phyloP scores from a whole-genome alignment of 2,329 filamentous ascomycete genomes.

The Neodidymelliopsis sp. region DNA sequence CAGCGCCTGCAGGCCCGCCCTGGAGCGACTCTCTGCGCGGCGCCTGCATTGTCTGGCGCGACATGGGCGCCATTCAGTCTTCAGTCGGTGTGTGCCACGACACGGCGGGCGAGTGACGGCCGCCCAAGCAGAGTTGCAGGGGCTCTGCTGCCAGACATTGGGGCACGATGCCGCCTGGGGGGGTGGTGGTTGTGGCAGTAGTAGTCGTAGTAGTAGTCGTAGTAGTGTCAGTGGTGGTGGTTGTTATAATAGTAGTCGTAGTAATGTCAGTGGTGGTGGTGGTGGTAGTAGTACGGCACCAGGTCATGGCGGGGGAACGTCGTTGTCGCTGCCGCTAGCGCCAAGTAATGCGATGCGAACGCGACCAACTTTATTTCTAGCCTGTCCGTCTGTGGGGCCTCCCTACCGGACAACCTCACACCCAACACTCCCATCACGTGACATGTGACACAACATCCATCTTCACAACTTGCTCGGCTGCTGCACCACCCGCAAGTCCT shows the following conservation, averaged over 20 bases:
- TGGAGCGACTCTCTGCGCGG: slow-evolving; percentile 17
- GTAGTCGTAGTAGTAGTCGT: too few species aligned
- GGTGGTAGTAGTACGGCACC: neutral
- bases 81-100: slow-evolving; percentile 24
- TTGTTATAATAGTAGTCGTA: too few species aligned
- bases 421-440: too few species aligned
- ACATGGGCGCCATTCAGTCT: neutral
- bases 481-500: slow-evolving; percentile 40
- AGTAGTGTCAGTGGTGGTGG: too few species aligned
- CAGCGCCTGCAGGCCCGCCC: slow-evolving; percentile 9
- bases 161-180: too few species aligned
- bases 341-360: neutral
- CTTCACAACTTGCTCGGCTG: slow-evolving; percentile 37
- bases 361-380: too few species aligned
- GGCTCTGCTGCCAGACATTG: slow-evolving; percentile 35
- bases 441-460: too few species aligned
- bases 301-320: neutral
- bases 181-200: too few species aligned
- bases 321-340: neutral
- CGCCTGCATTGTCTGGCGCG: slow-evolving; percentile 14
- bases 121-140: slow-evolving; percentile 31
- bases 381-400: neutral
- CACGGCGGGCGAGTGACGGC: slow-evolving; percentile 25
- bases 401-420: too few species aligned
- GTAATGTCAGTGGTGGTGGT: neutral